phyloP scores from a whole-genome alignment of 495 filamentous ascomycete genomes.

The Podospora australis region DNA sequence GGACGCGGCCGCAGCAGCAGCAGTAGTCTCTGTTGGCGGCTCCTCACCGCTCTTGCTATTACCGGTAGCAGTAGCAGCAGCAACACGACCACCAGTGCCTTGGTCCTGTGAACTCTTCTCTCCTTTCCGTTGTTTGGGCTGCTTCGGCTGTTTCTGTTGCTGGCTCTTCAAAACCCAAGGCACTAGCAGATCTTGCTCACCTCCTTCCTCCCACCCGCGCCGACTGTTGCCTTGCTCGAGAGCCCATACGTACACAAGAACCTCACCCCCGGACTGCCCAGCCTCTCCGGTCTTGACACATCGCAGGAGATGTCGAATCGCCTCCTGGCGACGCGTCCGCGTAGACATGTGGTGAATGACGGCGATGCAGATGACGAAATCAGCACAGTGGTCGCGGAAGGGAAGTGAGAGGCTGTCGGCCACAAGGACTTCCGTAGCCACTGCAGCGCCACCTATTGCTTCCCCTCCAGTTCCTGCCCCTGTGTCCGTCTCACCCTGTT shows the following conservation, averaged over 20 bases:
- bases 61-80: conserved; percentile 9
- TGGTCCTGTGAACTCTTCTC: conserved; percentile 6
- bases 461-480: conserved; percentile 9
- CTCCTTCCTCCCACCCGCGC: conserved; percentile 82
- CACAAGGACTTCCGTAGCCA: conserved; percentile 47
- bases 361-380: conserved; percentile 93
- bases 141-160: conserved; percentile 14
- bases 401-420: conserved; percentile 65
- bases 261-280: conserved; percentile 47
- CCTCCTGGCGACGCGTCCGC: conserved; percentile 62
- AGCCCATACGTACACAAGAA: conserved; percentile 92
- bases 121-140: conserved; percentile 6
- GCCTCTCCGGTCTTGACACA: conserved; percentile 45
- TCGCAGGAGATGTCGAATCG: conserved; percentile 64
- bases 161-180: conserved; percentile 73
- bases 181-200: conserved; percentile 89
- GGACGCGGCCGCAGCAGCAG: conserved; percentile 5
- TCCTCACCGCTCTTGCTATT: conserved; percentile 21
- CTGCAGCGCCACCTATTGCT: conserved; percentile 4
- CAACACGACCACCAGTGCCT: conserved; percentile 8
- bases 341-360: conserved; percentile 94
- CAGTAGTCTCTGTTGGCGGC: conserved; percentile 4
- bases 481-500: conserved; percentile 1
- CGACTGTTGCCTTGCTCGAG: conserved; percentile 86
- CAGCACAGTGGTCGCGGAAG: conserved; percentile 64